phyloP scores from a whole-genome alignment of 805 yeast genomes.

The Candida loeiensis region DNA sequence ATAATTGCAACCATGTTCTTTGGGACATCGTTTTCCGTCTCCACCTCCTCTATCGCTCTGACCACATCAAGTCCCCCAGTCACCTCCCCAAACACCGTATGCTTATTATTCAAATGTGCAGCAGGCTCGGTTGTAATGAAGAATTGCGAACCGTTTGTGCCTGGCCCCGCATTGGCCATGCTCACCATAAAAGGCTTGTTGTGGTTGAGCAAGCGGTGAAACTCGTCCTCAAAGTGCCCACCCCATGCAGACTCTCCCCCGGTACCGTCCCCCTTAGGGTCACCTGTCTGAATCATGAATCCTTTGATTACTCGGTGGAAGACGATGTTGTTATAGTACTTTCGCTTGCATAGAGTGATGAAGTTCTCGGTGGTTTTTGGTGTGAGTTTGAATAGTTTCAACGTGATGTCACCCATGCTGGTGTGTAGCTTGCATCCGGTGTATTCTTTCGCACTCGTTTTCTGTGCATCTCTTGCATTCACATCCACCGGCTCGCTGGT shows the following conservation, averaged over 20 bases:
- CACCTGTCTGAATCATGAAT: constrained; percentile 28
- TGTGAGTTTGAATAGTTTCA: constrained; percentile 31
- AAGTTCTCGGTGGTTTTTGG: constrained; percentile 45
- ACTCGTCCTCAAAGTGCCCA: constrained; percentile 26
- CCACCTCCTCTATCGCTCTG: constrained; percentile 15
- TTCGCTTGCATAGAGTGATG: constrained; percentile 27
- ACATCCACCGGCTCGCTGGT: not conserved
- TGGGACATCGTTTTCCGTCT: constrained; percentile 19
- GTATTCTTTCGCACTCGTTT: not conserved
- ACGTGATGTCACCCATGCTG: constrained; percentile 40
- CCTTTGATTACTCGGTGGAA: constrained; percentile 24
- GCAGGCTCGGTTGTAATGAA: constrained; percentile 22
- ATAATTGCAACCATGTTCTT: constrained; percentile 19
- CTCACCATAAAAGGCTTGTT: constrained; percentile 30
- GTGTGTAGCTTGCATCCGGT: constrained; percentile 26
- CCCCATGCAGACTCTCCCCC: constrained; percentile 29
- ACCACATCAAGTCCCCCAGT: constrained; percentile 21
- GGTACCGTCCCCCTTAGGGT: constrained; percentile 23
- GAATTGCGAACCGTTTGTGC: constrained; percentile 27
- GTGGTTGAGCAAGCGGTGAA: constrained; percentile 23
- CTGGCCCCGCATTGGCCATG: constrained; percentile 27
- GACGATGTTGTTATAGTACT: constrained; percentile 37
- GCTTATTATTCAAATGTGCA: constrained; percentile 20
- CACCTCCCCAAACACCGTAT: constrained; percentile 27
- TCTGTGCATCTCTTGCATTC: not conserved